Percentiles rank a stretch among this genome's conserved stretches.
phyloP scores from a whole-genome alignment of 371 early-diverging fungal species.

The Syncephalastrum contaminatum region DNA sequence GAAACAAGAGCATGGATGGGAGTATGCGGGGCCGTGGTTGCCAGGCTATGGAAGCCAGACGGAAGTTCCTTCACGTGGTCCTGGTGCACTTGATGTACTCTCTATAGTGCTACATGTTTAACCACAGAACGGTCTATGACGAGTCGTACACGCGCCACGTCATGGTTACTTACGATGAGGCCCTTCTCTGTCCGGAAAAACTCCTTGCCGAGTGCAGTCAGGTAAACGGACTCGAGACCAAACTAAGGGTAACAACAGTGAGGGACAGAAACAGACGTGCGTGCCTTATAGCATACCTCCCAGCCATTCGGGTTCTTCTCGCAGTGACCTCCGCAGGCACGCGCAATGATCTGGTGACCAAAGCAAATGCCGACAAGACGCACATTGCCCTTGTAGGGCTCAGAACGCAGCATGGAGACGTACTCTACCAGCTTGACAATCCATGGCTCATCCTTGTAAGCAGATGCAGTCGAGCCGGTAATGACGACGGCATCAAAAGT shows the following conservation, averaged over 20 bases:
- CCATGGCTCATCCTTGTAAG: constrained; percentile 60
- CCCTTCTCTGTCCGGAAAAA: constrained; percentile 32
- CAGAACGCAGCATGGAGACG: constrained; percentile 26
- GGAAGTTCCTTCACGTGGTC: constrained; percentile 63
- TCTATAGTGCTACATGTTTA: constrained; percentile 20
- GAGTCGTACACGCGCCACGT: too few relatives aligned
- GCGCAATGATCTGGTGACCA: constrained; percentile 77
- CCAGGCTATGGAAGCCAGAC: constrained; percentile 46
- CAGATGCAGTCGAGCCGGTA: constrained; percentile 33
- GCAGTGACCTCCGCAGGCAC: constrained; percentile 60
- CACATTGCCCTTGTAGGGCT: constrained; percentile 15
- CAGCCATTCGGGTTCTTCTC: constrained; percentile 62
- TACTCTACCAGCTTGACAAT: constrained; percentile 54
- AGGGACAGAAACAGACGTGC: background rate
- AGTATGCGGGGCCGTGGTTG: constrained; percentile 42
- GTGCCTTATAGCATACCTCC: constrained; percentile 50
- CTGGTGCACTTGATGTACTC: constrained; percentile 68
- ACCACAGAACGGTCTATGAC: background rate
- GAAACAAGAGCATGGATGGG: constrained; percentile 50
- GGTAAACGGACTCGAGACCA: constrained; percentile 34
- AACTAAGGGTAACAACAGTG: constrained; percentile 27
- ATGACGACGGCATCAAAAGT: constrained; percentile 33
- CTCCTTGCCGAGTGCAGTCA: constrained; percentile 39
- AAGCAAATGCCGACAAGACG: constrained; percentile 67
- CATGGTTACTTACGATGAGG: constrained; percentile 17